phyloP scores from a whole-genome alignment of 2,329 filamentous ascomycete genomes.

The Lasiodiplodia citricola region DNA sequence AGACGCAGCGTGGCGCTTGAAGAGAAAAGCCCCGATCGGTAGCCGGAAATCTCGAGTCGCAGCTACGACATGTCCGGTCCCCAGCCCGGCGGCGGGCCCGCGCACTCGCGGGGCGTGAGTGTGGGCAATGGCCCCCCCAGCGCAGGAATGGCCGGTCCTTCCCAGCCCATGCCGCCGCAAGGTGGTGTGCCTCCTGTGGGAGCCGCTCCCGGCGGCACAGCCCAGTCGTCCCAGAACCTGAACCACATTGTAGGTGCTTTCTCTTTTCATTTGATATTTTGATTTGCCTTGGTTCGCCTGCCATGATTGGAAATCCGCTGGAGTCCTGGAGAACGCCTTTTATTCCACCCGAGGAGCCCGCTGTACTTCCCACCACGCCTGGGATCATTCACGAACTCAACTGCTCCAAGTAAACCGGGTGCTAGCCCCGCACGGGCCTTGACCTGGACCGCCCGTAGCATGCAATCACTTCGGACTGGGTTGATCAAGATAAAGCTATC shows the following conservation, averaged over 20 bases:
- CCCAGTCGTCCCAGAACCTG: slow-evolving; percentile 82
- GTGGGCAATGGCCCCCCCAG: slow-evolving; percentile 51
- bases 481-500: not conserved
- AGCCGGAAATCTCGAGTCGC: slow-evolving; percentile 31
- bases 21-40: not conserved
- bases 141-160: slow-evolving; percentile 42
- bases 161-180: slow-evolving; percentile 55
- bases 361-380: not conserved
- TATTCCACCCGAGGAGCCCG: not conserved
- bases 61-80: slow-evolving; percentile 41
- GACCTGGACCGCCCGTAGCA: no score
- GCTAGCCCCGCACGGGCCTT: not conserved
- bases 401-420: not conserved
- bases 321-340: not conserved
- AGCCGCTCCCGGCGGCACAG: slow-evolving; percentile 47
- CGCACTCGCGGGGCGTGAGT: slow-evolving; percentile 43
- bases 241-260: slow-evolving; percentile 85
- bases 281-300: not conserved
- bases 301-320: not conserved
- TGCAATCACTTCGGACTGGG: not conserved
- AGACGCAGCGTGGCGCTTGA: slow-evolving; percentile 30
- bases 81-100: slow-evolving; percentile 40
- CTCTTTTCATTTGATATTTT: slow-evolving; percentile 22
- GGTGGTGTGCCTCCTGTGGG: slow-evolving; percentile 55
- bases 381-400: not conserved